phyloP scores from a whole-genome alignment of 2,329 filamentous ascomycete species.

The Blastomyces emzantsi region DNA sequence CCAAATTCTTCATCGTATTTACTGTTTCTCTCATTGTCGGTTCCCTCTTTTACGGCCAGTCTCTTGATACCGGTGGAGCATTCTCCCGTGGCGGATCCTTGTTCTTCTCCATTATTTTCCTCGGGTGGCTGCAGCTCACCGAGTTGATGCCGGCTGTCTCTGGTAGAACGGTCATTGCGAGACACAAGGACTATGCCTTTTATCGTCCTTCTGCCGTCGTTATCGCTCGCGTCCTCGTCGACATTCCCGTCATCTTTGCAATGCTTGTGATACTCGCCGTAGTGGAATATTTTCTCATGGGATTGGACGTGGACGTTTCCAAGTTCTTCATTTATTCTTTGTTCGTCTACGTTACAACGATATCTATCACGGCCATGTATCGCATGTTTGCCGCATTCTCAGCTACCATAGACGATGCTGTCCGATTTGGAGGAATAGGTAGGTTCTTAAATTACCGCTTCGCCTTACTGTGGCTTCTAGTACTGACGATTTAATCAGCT shows the following conservation, averaged over 20 bases:
- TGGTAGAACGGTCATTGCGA: conserved; percentile 59
- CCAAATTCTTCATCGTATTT: conserved; percentile 48
- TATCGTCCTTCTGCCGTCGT: conserved; percentile 59
- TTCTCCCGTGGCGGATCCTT: conserved; percentile 55
- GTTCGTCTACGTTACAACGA: conserved; percentile 8
- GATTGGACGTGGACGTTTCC: conserved; percentile 11
- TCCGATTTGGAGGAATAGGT: conserved; percentile 49
- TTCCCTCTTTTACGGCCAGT: conserved; percentile 65
- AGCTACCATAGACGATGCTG: conserved; percentile 56
- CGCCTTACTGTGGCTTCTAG: conserved; percentile 54
- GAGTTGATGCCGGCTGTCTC: conserved; percentile 71
- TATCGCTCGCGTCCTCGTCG: conserved; percentile 53
- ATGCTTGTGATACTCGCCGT: conserved; percentile 53
- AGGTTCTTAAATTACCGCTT: conserved; percentile 52
- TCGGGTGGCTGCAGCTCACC: conserved; percentile 63
- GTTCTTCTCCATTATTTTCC: conserved; percentile 60
- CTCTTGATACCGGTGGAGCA: conserved; percentile 50
- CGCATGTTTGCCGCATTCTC: conserved; percentile 58
- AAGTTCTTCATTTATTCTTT: conserved; percentile 11
- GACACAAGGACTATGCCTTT: conserved; percentile 60
- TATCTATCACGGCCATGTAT: conserved; percentile 47
- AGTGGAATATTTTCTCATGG: conserved; percentile 50
- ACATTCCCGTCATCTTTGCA: conserved; percentile 51
- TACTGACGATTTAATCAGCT: conserved; percentile 20
- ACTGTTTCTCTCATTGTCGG: conserved; percentile 67